A percentile compares a stretch with the other conserved stretches of the same genome.
phyloP scores from a whole-genome alignment of 495 filamentous ascomycete species.

The Aspergillus affinis region DNA sequence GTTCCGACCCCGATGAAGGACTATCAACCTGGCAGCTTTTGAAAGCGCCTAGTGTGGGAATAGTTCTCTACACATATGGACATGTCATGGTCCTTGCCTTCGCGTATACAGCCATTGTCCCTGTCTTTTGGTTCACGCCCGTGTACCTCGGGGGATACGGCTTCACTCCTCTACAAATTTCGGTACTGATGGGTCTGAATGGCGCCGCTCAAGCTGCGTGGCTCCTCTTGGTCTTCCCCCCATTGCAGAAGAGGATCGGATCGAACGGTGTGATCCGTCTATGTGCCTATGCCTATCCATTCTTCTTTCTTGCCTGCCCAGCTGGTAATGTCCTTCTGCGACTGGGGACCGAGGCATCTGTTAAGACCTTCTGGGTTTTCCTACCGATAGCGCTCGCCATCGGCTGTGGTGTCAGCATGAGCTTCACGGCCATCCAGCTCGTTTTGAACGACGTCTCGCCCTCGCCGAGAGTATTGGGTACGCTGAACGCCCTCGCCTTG shows the following conservation, averaged over 20 bases:
- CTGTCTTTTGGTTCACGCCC: constrained; percentile 62
- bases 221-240: constrained; percentile 64
- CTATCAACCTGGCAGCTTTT: constrained; percentile 57
- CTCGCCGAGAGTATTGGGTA: constrained; percentile 55
- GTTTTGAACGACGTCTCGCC: constrained; percentile 68
- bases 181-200: constrained; percentile 55
- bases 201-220: constrained; percentile 63
- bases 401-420: constrained; percentile 64
- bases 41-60: constrained; percentile 57
- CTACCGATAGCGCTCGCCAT: constrained; percentile 37
- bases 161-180: constrained; percentile 59
- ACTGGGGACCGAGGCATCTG: constrained; percentile 23
- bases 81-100: constrained; percentile 63
- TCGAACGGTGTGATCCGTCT: constrained; percentile 58
- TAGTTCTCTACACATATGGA: constrained; percentile 60
- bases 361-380: constrained; percentile 55
- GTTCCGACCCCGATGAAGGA: constrained; percentile 2
- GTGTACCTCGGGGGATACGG: constrained; percentile 57
- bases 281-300: constrained; percentile 55
- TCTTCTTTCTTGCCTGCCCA: constrained; percentile 55
- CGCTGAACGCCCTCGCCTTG: constrained; percentile 63
- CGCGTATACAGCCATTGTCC: constrained; percentile 59
- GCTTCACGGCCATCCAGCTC: constrained; percentile 66
- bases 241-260: constrained; percentile 55
- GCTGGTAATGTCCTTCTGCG: constrained; percentile 54